Evolutionary conservation across 2,329 filamentous ascomycete species (phyloP), one percentile per base, ranked within the genome.

Genomic region (Trichoderma breve): DNA sequence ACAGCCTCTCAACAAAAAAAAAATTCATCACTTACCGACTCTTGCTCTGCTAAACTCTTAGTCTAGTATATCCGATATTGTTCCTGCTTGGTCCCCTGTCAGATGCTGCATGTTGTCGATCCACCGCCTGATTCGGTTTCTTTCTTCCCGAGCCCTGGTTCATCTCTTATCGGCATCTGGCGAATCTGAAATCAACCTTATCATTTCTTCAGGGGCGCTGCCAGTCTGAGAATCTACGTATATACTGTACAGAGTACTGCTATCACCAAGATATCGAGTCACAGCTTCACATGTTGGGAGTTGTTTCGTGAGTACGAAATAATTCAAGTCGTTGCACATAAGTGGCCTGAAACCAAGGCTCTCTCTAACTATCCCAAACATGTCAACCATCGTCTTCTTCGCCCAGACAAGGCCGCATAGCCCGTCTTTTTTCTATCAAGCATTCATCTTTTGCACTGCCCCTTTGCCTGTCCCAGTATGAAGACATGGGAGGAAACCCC

Each of bases 241-340:
- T 43, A 43, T 24, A 24, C 24, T 24, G 24, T 24, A 24, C 24
- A 24, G 24, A 24, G 24, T 24, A 24, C 24, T 24, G 24, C 24
- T 24, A 24, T 24, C 24, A 24, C 24, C 24, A 21, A n/a, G 14
- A 24, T 24, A 24, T 24, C 11, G 47, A 58, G 55, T 8, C 55
- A 58, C 28, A 21, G 6, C 3, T n/a, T 32, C 4, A 32, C 18
- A 43, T 0, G 15, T 32, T 3, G 18, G 18, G 26, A 30, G 1
- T 9, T 12, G 26, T 18, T 32, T 4, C 43, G 18, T 4, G n/a
- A 34, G 11, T 12, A 34, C 21, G 18, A 32, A 26, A 69, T 47
- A 47, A 61, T 60, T n/a, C 58, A 53, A 60, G 55, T 69, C 65
- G 47, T 69, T 60, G 55, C 36, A 60, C 65, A 58, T 69, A 60